These are phyloP conservation scores for Neoascochyta sp. DNA, from an alignment of 2,329 filamentous ascomycete genomes.

Conservation along the genomic window DNA sequence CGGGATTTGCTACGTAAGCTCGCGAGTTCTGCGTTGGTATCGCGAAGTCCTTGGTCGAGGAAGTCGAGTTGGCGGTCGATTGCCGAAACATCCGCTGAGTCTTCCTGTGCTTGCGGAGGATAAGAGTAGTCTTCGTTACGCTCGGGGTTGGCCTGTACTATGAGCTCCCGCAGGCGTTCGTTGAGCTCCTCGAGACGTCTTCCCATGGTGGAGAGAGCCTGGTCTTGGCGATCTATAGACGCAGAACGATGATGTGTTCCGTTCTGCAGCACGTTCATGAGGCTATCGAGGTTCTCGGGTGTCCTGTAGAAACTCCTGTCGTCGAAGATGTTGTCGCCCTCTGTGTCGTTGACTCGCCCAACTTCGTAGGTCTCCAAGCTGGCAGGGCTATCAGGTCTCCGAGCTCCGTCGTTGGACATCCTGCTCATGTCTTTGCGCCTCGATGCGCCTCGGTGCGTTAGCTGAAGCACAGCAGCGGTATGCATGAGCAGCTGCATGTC, in stretches of 20 bases:
- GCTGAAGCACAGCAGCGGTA: slow-evolving; percentile 85
- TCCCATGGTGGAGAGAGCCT: slow-evolving; percentile 60
- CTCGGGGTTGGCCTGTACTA: slow-evolving; percentile 60
- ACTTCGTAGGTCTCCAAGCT: slow-evolving; percentile 69
- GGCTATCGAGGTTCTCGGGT: slow-evolving; percentile 60
- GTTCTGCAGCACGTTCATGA: slow-evolving; percentile 38
- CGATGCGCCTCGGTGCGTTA: slow-evolving; percentile 75
- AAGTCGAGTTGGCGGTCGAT: slow-evolving; percentile 64
- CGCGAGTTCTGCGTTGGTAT: slow-evolving; percentile 57
- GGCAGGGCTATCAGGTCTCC: slow-evolving; percentile 68
- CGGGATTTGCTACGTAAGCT: slow-evolving; percentile 25
- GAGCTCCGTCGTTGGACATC: slow-evolving; percentile 26
- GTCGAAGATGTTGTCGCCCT: slow-evolving; percentile 66
- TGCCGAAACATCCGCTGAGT: slow-evolving; percentile 18
- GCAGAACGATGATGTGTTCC: slow-evolving; percentile 30
- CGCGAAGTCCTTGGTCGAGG: slow-evolving; percentile 62
- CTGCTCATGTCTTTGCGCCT: slow-evolving; percentile 52
- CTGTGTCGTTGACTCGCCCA: slow-evolving; percentile 47
- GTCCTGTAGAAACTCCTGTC: slow-evolving; percentile 70
- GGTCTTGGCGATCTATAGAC: slow-evolving; percentile 36
- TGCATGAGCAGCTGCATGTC: slow-evolving; percentile 79
- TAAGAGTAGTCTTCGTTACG: slow-evolving; percentile 31
- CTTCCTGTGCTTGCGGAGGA: slow-evolving; percentile 21
- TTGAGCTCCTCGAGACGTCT: slow-evolving; percentile 66
- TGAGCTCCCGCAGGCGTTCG: slow-evolving; percentile 61